Evolutionary conservation across 2,329 filamentous ascomycete species (phyloP), one percentile per base, ranked within the genome.

Genomic region (Fusarium hostae): DNA sequence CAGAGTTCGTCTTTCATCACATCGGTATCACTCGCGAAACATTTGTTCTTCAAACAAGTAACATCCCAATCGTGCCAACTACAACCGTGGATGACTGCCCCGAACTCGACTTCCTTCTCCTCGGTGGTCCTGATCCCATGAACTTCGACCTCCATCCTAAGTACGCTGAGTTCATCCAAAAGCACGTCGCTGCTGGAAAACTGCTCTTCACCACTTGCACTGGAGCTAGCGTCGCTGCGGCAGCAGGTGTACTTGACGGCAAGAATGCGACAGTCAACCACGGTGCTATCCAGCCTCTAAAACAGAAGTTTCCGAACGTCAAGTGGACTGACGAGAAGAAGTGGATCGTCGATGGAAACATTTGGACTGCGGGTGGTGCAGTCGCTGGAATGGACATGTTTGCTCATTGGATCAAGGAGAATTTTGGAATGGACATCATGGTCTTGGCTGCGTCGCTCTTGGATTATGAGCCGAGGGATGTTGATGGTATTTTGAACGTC

Each of bases 361-460:
- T 85, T 34, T 86, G 84, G 84, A 86, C 84, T 5, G 81, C 80
- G 0, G 80, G 79, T 2, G 84, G 84, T 18, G 82, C 84, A 0
- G 74, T 82, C 20, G 83, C 84, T 9, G 84, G 84, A 0, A 85
- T 85, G 76, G 84, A 85, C 22, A 82, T 83, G 79, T 68, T 82
- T 59, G 74, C 82, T 12, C 76, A 83, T 37, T 84, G 82, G 81
- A 59, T 84, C 2, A 80, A 80, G 54, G 75, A 81, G 51, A 78
- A 72, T 3, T 81, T 74, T 68, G 81, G 81, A 0, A 32, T 75
- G 22, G 76, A 79, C 7, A 64, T 81, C 22, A 70, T 80, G 30
- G 70, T 40, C 1, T 18, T 62, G 9, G 73, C 75, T 4, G 54
- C 72, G 3, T 43, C 50, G 0, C n/a, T 70, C 13, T 22, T 74